Base-by-base conservation (phyloP, 176 grass and related monocot species). In the Phoenix dactylifera region DNA sequence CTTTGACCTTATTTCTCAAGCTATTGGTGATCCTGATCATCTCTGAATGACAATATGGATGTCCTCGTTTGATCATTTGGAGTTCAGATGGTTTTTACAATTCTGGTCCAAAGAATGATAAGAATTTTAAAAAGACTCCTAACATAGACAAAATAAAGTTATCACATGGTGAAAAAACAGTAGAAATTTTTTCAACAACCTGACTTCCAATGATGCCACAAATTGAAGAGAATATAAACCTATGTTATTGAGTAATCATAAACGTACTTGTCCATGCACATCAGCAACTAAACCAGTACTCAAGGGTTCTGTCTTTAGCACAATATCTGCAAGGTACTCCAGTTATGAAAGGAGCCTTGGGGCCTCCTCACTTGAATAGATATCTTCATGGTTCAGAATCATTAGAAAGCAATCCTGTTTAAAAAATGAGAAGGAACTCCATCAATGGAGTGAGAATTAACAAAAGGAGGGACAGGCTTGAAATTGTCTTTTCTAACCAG, bases 261-360 rank as follows among this genome's bases (percentile, higher is more conserved):
- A 0, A 57, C 59, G 22, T 70, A 92, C 88, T 81, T 98, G 85
- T 74, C 85, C 94, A 81, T 98, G 85, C 49, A 92, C 88, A 79
- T 93, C 94, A 71, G 79, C 73, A 74, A 88, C 85, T 51, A 98
- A 80, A 72, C 88, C 88, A 16, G 85, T 93, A 63, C 63, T 79
- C 73, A 92, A 58, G 51, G 84, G 81, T 55, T 72, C 87, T 10
- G 63, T 52, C 59, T 77, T 93, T 65, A 98, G 71, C 63, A 80
- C 63, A 64, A 89, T 71, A 65, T 89, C 85, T 2, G 88, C 83
- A 54, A 86, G 48, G 54, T 86, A 79, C 51, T 68, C 70, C 39
- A 93, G 76, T 74, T 83, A 75, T 16, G 67, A 64, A 50, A 98
- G 81, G 62, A 98, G 74, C 1, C 66, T 53, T 12, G 15, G 49